Evolutionary conservation across 2,329 filamentous ascomycete genomes (phyloP).

Genomic region (Alternaria angustiovoidea): DNA sequence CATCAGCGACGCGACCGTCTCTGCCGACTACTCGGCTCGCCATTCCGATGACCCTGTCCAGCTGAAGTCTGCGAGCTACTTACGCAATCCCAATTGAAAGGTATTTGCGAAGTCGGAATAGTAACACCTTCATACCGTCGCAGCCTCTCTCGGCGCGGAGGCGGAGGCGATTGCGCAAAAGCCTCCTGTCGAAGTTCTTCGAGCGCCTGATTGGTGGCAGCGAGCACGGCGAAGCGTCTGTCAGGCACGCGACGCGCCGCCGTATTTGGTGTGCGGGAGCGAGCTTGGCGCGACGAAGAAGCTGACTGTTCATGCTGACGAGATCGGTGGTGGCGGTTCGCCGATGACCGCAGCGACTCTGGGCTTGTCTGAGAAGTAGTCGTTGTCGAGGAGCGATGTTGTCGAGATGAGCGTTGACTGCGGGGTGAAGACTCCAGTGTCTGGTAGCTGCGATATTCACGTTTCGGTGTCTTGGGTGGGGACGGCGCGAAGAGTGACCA

Average conservation of each 20-base stretch:
- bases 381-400: slow-evolving; percentile 28
- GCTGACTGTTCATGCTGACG: slow-evolving; percentile 39
- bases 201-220: slow-evolving; percentile 48
- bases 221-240: slow-evolving; percentile 49
- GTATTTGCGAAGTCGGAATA: slow-evolving; percentile 42
- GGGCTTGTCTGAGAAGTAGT: slow-evolving; percentile 12
- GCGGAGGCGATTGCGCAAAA: slow-evolving; percentile 46
- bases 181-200: slow-evolving; percentile 48
- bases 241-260: slow-evolving; percentile 46
- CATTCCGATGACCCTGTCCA: slow-evolving; percentile 15
- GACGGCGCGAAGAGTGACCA: slow-evolving; percentile 45
- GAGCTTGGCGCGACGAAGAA: slow-evolving; percentile 33
- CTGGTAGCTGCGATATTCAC: slow-evolving; percentile 34
- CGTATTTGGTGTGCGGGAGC: slow-evolving; percentile 45
- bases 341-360: slow-evolving; percentile 31
- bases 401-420: slow-evolving; percentile 39
- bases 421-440: slow-evolving; percentile 40
- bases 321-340: slow-evolving; percentile 36
- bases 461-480: slow-evolving; percentile 40
- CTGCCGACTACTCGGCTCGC: slow-evolving; percentile 33
- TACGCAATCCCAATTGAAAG: slow-evolving; percentile 50
- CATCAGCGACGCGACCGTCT: slow-evolving; percentile 17
- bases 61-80: slow-evolving; percentile 46
- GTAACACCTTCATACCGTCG: slow-evolving; percentile 43
- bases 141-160: slow-evolving; percentile 39